Base-by-base conservation (phyloP, 768 basidiomycete species). In the Infundibulicybe gibba region DNA sequence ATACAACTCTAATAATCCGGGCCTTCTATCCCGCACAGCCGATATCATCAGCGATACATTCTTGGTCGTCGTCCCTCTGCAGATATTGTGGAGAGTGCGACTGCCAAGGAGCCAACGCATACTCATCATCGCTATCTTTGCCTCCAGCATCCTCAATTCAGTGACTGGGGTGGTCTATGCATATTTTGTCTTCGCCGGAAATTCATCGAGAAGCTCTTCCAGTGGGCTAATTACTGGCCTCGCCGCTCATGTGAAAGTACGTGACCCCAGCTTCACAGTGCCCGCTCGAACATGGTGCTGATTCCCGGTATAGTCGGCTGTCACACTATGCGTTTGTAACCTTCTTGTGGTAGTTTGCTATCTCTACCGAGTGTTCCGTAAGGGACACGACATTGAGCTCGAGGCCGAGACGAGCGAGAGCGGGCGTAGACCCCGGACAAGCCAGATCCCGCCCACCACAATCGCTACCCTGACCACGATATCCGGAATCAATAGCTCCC, bases 361-460 rank as follows among this genome's bases (percentile, higher is more conserved):
- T 32, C 30, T 61, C 33, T 61, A 63, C 44, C 54, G 61, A 15
- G 38, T 52, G 11, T 35, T 61, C 8, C 35, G 50, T 20, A 39
- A 49, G n/a, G 42, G 44, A 17, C n/a, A 44, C 13, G 44, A 69
- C 61, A 56, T 67, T 41, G 66, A 65, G 41, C 20, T 25, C 25
- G 25, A 25, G 25, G 25, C 25, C 25, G 25, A 25, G 25, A 25
- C 25, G 8, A 25, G 4, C 25, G 25, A 25, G 25, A 25, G 25
- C 25, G 25, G 25, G 25, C 25, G 8, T 3, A 25, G 8, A 8
- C 25, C 25, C 25, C 25, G 25, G 4, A 25, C 25, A 4, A 8
- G 8, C 25, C 8, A 3, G 25, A 25, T 25, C 8, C 25, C 25
- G 25, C 25, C 8, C 25, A 25, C 25, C 25, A 25, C 25, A 3